These are phyloP conservation scores for Allium cepa DNA, from an alignment of 106 monocot species.

Conservation along the genomic window DNA sequence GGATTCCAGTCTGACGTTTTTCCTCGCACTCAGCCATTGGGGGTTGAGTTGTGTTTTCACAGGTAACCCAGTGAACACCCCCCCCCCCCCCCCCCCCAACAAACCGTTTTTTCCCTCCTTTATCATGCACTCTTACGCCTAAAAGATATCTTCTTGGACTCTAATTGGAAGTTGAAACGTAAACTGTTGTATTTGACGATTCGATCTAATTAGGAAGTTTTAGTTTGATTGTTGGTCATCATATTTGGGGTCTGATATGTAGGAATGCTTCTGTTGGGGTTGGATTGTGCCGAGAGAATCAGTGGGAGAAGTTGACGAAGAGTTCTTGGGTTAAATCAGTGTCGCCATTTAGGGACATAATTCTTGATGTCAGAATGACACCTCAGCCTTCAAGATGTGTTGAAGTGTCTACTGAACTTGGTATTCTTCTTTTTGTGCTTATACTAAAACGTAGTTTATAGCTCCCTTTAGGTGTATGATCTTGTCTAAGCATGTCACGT, in stretches of 20 bases:
- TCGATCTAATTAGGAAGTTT: constrained; percentile 5
- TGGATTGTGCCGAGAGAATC: constrained; percentile 51
- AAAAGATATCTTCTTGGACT: too few relatives aligned
- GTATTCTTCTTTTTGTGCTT: constrained; percentile 11
- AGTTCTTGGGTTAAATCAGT: constrained; percentile 36
- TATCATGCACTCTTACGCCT: too few relatives aligned
- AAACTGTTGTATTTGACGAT: too few relatives aligned
- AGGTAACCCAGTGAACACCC: constrained; percentile 27
- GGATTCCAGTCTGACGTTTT: constrained; percentile 23
- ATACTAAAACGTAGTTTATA: too few relatives aligned
- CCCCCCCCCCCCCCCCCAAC: too few relatives aligned
- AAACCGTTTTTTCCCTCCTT: too few relatives aligned
- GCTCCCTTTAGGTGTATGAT: too few relatives aligned
- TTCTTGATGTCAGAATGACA: constrained; percentile 51
- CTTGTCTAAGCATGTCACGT: too few relatives aligned
- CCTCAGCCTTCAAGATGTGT: constrained; percentile 33
- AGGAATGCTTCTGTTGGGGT: constrained; percentile 62
- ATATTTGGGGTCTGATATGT: neutral
- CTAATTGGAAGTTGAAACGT: too few relatives aligned
- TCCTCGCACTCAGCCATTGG: constrained; percentile 22
- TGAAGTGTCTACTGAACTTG: constrained; percentile 65
- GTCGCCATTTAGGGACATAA: constrained; percentile 50
- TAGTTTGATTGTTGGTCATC: neutral
- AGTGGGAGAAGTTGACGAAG: constrained; percentile 64
- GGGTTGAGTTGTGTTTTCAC: constrained; percentile 74